Conservation (phyloP, 148 eudicot species). For the Vaccinium macrocarpon region DNA sequence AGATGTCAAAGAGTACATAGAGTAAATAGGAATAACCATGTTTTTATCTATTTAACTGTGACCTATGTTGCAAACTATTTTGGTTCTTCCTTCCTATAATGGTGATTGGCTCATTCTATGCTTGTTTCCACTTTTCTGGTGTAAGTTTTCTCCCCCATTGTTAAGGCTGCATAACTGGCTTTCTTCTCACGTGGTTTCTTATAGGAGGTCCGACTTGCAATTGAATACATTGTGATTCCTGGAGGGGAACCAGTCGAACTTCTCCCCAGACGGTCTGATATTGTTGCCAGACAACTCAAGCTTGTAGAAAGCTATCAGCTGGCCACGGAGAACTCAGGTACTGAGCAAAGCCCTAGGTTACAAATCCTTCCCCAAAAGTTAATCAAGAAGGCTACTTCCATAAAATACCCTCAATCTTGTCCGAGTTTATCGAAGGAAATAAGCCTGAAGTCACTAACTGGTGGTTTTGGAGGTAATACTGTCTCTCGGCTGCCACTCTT, state of each 20-base stretch:
- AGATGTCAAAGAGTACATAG: not conserved
- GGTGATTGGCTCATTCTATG: not conserved
- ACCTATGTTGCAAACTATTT: not conserved
- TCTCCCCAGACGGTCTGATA: conserved; percentile 91
- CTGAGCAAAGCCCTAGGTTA: conserved; percentile 81
- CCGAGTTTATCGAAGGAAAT: conserved; percentile 23
- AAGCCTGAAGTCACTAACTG: conserved; percentile 19
- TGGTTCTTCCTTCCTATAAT: not conserved
- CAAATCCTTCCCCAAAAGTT: conserved; percentile 79
- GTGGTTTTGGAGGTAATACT: conserved; percentile 36
- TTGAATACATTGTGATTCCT: conserved; percentile 94
- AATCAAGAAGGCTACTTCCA: conserved; percentile 31
- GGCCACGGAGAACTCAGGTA: conserved; percentile 82
- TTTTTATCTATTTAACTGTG: not conserved
- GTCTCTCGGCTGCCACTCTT: conserved; percentile 64
- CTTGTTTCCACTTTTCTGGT: not conserved
- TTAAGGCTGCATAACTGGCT: not conserved
- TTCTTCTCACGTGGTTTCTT: not conserved
- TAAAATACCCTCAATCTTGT: conserved; percentile 26
- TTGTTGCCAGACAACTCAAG: conserved; percentile 85
- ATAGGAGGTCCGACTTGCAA: conserved; percentile 93
- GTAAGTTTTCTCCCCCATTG: not conserved
- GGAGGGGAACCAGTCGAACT: conserved; percentile 96
- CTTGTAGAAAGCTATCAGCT: conserved; percentile 89
- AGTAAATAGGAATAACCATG: not conserved